Evolutionary conservation across 2,329 filamentous ascomycete genomes (phyloP).

Genomic region (Clarireedia sp.): DNA sequence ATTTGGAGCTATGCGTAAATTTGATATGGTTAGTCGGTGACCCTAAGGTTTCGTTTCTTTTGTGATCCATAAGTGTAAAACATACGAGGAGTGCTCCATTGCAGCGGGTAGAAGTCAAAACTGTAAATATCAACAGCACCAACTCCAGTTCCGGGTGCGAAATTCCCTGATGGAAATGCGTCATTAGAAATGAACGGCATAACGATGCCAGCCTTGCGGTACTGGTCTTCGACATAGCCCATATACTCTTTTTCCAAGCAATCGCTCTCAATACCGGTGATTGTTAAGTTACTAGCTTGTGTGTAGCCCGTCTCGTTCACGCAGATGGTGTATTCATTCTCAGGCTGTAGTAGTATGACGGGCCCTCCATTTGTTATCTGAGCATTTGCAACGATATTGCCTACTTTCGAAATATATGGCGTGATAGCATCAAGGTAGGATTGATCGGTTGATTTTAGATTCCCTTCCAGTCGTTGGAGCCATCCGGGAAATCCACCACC

Average conservation of each 20-base stretch:
- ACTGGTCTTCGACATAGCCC: too few relatives aligned
- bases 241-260: background rate
- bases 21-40: too few relatives aligned
- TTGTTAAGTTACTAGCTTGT: conserved; percentile 59
- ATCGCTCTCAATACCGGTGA: conserved; percentile 42
- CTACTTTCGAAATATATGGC: conserved; percentile 49
- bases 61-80: too few relatives aligned
- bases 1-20: too few relatives aligned
- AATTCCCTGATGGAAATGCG: conserved; percentile 13
- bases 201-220: too few relatives aligned
- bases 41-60: too few relatives aligned
- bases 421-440: conserved; percentile 60
- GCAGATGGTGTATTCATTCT: conserved; percentile 69
- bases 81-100: conserved; percentile 35
- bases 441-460: conserved; percentile 52
- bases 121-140: conserved; percentile 31
- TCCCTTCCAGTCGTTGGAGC: conserved; percentile 60
- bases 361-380: conserved; percentile 81
- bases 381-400: conserved; percentile 58
- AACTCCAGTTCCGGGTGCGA: conserved; percentile 23
- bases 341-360: conserved; percentile 69
- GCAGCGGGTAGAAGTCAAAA: conserved; percentile 37
- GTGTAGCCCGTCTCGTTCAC: conserved; percentile 31
- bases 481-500: conserved; percentile 78
- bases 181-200: too few relatives aligned